Evolutionary conservation across 768 basidiomycete species (phyloP).

Genomic region (Scleroderma citrinum): DNA sequence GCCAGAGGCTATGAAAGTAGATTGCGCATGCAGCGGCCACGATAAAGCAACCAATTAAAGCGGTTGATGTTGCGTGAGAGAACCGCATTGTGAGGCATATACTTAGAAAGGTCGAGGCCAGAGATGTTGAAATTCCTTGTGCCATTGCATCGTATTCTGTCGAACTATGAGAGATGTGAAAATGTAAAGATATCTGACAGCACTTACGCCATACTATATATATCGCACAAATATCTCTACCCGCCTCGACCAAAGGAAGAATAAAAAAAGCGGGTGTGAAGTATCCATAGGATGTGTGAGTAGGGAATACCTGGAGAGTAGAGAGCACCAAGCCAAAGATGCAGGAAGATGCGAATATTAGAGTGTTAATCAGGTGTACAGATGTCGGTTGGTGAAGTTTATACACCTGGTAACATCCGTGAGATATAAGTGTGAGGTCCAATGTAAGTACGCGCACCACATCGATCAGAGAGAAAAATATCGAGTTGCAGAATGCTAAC

Average conservation of each 20-base stretch:
- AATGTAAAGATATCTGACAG: not conserved
- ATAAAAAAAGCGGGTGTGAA: constrained; percentile 10
- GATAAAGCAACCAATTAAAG: constrained; percentile 18
- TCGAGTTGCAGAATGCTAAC: constrained; percentile 16
- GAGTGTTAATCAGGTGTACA: constrained; percentile 17
- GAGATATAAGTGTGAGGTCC: not conserved
- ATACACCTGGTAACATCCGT: constrained; percentile 14
- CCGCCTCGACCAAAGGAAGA: constrained; percentile 13
- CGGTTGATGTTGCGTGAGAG: constrained; percentile 4
- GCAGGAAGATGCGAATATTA: constrained; percentile 19
- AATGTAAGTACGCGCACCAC: constrained; percentile 14
- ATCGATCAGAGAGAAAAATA: constrained; percentile 18
- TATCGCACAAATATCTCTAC: constrained; percentile 13
- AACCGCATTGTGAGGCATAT: constrained; percentile 10
- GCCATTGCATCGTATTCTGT: constrained; percentile 27
- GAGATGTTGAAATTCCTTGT: constrained; percentile 19
- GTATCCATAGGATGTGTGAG: not conserved
- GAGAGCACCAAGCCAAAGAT: constrained; percentile 12
- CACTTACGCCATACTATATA: constrained; percentile 22
- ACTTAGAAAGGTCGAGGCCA: constrained; percentile 17
- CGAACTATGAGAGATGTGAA: not conserved
- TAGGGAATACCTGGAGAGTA: constrained; percentile 7
- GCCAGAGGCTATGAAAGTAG: constrained; percentile 1
- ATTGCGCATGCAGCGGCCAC: constrained; percentile 13
- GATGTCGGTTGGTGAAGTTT: constrained; percentile 14